Evolutionary conservation across 78 protist species (phyloP).

Genomic region (Speleostelium caveatum): DNA sequence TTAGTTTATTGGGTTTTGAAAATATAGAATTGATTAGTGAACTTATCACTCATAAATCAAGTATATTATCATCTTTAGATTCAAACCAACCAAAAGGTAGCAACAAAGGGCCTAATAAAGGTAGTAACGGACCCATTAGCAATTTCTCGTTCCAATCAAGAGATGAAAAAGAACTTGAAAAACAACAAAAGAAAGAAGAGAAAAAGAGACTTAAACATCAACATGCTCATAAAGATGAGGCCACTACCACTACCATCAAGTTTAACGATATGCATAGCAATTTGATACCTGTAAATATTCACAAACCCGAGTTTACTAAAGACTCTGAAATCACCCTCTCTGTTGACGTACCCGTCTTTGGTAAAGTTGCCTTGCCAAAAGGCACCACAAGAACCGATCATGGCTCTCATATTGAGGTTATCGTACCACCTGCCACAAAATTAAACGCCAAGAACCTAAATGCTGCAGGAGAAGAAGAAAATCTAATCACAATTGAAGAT

Average conservation of each 20-base stretch:
- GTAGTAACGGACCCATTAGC: conserved; percentile 22
- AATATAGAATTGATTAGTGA: conserved; percentile 35
- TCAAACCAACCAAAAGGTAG: not conserved
- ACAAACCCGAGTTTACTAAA: conserved; percentile 18
- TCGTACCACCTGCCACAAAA: conserved; percentile 17
- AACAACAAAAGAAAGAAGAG: conserved; percentile 26
- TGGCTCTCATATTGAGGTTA: not conserved
- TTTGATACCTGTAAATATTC: not conserved
- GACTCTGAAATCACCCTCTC: conserved; percentile 8
- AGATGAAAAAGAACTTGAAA: conserved; percentile 42
- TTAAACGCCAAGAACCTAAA: not conserved
- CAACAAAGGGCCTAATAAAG: not conserved
- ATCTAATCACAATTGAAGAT: conserved; percentile 15
- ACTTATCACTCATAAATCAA: conserved; percentile 4
- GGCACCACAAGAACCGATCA: conserved; percentile 24
- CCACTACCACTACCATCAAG: not conserved
- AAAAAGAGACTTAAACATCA: conserved; percentile 12
- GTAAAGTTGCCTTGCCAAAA: conserved; percentile 36
- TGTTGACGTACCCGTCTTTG: conserved; percentile 17
- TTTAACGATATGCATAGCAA: not conserved
- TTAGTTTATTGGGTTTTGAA: conserved; percentile 43
- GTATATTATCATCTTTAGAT: not conserved
- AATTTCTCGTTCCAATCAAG: conserved; percentile 35
- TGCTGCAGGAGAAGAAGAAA: conserved; percentile 1
- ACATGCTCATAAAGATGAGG: not conserved